These are phyloP conservation scores for Parastagonospora nodorum DNA, from an alignment of 2,329 filamentous ascomycete genomes.

Conservation along the genomic window DNA sequence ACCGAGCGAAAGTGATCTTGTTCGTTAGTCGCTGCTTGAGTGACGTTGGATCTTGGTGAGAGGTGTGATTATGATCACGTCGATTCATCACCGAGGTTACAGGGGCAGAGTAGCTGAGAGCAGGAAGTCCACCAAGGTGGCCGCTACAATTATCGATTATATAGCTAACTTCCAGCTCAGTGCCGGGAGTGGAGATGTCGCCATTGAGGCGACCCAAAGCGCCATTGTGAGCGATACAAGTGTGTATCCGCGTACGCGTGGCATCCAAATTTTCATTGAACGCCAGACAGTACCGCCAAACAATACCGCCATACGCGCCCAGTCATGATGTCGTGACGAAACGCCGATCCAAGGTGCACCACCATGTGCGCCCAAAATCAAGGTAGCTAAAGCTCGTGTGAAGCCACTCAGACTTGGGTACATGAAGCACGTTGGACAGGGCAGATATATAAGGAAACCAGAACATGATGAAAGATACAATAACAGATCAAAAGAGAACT, in stretches of 20 bases:
- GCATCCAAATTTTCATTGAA: constrained; percentile 7
- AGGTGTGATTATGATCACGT: background rate
- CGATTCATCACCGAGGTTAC: background rate
- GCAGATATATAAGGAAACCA: background rate
- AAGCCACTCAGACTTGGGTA: background rate
- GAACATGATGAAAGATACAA: background rate
- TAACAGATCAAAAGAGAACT: background rate
- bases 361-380: constrained; percentile 12
- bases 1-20: background rate
- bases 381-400: background rate
- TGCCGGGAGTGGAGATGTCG: constrained; percentile 11
- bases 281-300: constrained; percentile 3
- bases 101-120: background rate
- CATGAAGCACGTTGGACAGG: background rate
- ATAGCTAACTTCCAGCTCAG: constrained; percentile 10
- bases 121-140: background rate
- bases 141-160: constrained; percentile 24
- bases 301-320: constrained; percentile 3
- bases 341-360: constrained; percentile 13
- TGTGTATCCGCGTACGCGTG: constrained; percentile 3
- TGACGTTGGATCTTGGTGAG: background rate
- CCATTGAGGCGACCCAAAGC: constrained; percentile 17
- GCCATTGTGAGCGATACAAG: constrained; percentile 9
- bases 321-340: constrained; percentile 16
- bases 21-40: background rate